Base-by-base conservation (phyloP, 2,329 filamentous ascomycete genomes). In the Eutypella sp. region DNA sequence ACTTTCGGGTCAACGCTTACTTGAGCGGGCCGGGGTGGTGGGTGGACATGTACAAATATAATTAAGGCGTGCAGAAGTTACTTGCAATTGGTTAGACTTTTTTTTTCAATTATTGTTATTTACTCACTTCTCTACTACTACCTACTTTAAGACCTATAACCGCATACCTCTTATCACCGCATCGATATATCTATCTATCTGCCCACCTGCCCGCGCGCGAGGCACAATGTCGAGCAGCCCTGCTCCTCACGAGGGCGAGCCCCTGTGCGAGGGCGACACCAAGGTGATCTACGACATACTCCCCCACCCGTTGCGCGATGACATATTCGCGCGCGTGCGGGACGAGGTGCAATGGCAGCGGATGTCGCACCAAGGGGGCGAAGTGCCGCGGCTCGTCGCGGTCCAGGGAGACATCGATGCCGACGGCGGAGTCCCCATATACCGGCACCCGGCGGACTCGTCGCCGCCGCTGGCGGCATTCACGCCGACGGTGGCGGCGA, bases 391-490 rank as follows among this genome's bases (percentile, higher is more conserved):
- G 31, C 79, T 96, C 2, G 89, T 97, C 6, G 90, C 89, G 41
- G 90, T 95, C 18, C 91, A 97, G 64, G 93, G 91, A 3, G 71
- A 78, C 15, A 72, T 90, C 24, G 74, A 73, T 33, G 61, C 72
- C 0, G 83, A 92, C 57, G 88, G 87, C 16, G 84, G 75, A 53
- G 84, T 87, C 63, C 93, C 93, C 19, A 77, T 97, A n/a, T 99
- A 99, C 65, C 86, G 93, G 13, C 93, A 97, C 65, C 93, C 93
- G 38, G 81, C 89, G 4, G 93, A 99, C 60, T 87, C 95, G 63
- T 88, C 87, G 1, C 85, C 91, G 0, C 83, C 87, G 1, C 67
- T 96, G 13, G 69, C 85, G 1, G 74, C 82, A 2, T 97, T 96
- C 66, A 87, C 89, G 0, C 73, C 82, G 0, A 82, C 81, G 0